These are phyloP conservation scores for Torulaspora pretoriensis DNA, from an alignment of 1,139 yeast species.

Conservation along the genomic window DNA sequence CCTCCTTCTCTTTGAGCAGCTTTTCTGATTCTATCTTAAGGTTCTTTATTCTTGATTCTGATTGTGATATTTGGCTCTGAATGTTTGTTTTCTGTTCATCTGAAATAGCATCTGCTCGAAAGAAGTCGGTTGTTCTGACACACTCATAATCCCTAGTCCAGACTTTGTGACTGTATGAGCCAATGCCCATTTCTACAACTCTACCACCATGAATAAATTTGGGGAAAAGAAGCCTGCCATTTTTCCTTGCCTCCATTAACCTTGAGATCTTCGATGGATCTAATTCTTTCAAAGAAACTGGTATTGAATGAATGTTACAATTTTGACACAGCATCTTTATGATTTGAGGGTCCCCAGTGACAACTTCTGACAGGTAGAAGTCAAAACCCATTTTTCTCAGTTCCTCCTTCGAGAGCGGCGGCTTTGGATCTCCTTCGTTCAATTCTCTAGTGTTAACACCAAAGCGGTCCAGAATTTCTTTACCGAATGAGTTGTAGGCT, in stretches of 20 bases:
- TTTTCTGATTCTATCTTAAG: slow-evolving; percentile 26
- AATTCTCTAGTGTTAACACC: slow-evolving; percentile 48
- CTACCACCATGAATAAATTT: slow-evolving; percentile 60
- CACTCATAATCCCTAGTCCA: slow-evolving; percentile 36
- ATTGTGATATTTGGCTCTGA: slow-evolving; percentile 23
- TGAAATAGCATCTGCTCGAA: slow-evolving; percentile 48
- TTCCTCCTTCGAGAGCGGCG: slow-evolving; percentile 37
- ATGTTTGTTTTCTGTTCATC: slow-evolving; percentile 31
- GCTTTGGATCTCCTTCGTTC: slow-evolving; percentile 28
- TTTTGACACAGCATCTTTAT: slow-evolving; percentile 66
- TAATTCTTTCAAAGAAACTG: slow-evolving; percentile 50
- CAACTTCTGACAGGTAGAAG: slow-evolving; percentile 67
- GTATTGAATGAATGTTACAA: slow-evolving; percentile 56
- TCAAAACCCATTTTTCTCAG: slow-evolving; percentile 63
- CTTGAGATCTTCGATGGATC: slow-evolving; percentile 41
- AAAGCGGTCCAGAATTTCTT: slow-evolving; percentile 39
- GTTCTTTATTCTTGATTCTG: slow-evolving; percentile 17
- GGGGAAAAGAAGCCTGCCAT: slow-evolving; percentile 45
- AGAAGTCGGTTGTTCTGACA: slow-evolving; percentile 29
- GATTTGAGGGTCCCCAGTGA: slow-evolving; percentile 74
- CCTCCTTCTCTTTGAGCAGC: slow-evolving; percentile 25
- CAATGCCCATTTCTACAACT: slow-evolving; percentile 48
- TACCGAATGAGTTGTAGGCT: slow-evolving; percentile 45
- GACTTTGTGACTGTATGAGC: slow-evolving; percentile 51
- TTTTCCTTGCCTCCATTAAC: slow-evolving; percentile 38